These are phyloP conservation scores for Rhodotorula mucilaginosa DNA, from an alignment of 1,284 basidiomycete genomes.

Conservation along the genomic window DNA sequence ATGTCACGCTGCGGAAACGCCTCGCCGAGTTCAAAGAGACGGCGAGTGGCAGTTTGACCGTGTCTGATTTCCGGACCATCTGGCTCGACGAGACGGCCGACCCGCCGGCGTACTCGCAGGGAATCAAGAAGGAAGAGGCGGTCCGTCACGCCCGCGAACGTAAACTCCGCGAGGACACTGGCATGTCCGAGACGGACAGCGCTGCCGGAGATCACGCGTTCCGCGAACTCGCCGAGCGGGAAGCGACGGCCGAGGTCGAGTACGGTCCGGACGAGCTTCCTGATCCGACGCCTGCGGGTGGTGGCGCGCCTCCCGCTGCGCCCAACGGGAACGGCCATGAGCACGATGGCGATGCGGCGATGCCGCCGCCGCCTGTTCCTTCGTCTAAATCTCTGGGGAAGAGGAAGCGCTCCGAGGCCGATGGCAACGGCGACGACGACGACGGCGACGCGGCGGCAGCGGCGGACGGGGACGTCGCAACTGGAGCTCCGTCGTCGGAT, in stretches of 20 bases:
- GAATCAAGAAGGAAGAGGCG: constrained; percentile 66
- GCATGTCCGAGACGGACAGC: constrained; percentile 34
- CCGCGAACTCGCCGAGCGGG: constrained; percentile 30
- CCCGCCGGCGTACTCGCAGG: constrained; percentile 80
- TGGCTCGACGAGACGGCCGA: constrained; percentile 90
- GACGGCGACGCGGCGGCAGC: background rate
- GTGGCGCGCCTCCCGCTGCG: background rate
- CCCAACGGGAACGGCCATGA: background rate
- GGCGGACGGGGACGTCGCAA: background rate
- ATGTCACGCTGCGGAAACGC: constrained; percentile 86
- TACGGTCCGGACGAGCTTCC: background rate
- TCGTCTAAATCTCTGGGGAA: constrained; percentile 30
- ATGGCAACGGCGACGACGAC: background rate
- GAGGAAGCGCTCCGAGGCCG: constrained; percentile 30
- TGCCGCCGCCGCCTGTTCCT: constrained; percentile 26
- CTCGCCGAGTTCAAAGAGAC: constrained; percentile 95
- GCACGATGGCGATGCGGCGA: constrained; percentile 14
- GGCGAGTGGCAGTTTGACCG: constrained; percentile 75
- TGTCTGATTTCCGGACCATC: constrained; percentile 86
- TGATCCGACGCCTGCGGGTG: background rate
- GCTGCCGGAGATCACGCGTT: constrained; percentile 22
- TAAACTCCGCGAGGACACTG: constrained; percentile 29
- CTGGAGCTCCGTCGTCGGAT: background rate
- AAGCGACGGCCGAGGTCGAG: constrained; percentile 9
- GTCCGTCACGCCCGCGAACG: constrained; percentile 50